Conservation (phyloP, 2,329 filamentous ascomycete genomes). For the Hirsutella minnesotensis region DNA sequence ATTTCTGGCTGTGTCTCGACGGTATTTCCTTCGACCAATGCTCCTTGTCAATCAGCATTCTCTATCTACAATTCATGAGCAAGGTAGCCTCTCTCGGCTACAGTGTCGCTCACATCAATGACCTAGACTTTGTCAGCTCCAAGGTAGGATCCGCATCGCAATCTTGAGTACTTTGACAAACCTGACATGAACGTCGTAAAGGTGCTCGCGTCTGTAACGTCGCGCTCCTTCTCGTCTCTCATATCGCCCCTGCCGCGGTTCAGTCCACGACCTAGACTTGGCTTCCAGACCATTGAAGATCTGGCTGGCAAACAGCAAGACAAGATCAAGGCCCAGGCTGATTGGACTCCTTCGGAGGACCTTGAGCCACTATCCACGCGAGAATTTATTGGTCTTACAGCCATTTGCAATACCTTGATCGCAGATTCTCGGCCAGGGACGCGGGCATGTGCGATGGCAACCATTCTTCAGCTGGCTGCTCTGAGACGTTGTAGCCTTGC, state of each 20-base stretch:
- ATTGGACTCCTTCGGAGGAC: conserved; percentile 8
- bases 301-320: neutral
- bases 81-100: conserved; percentile 42
- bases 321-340: neutral
- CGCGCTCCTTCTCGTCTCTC: too few species aligned
- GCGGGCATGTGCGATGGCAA: conserved; percentile 7
- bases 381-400: conserved; percentile 9
- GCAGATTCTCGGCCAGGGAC: neutral
- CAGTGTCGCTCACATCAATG: conserved; percentile 53
- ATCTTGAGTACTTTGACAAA: neutral
- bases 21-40: conserved; percentile 24
- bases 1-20: conserved; percentile 61
- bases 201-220: conserved; percentile 1
- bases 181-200: too few species aligned
- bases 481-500: conserved; percentile 12
- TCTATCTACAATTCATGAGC: conserved; percentile 24
- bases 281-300: too few species aligned
- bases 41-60: conserved; percentile 16
- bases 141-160: conserved; percentile 32
- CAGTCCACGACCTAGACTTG: too few species aligned
- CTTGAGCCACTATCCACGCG: conserved; percentile 4
- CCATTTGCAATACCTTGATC: conserved; percentile 7
- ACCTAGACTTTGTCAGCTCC: conserved; percentile 49
- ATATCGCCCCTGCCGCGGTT: too few species aligned
- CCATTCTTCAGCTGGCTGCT: conserved; percentile 14